Evolutionary conservation across 148 eudicot genomes (phyloP), one percentile per base, ranked within the genome.

Genomic region (Heliamphora exappendiculata): DNA sequence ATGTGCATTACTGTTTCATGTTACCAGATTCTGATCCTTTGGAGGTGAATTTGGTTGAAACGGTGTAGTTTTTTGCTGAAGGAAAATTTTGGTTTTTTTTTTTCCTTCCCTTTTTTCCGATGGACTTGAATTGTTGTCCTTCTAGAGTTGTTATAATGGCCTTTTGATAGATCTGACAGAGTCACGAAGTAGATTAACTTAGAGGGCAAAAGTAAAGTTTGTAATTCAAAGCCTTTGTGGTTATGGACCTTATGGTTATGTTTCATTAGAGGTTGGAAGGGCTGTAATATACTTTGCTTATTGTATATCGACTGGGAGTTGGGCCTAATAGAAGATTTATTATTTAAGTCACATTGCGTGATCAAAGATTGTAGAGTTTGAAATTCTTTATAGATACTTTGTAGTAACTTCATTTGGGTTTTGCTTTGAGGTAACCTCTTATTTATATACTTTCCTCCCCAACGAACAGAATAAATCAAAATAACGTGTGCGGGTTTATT

Each of bases 391-490:
- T 9, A 63, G 67, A 33, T 63, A 33, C 10, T 33, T 63, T 47
- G 3, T 33, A 12, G 39, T 63, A 17, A 9, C 16, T 63, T 63
- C 17, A 0, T 60, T 8, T 17, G 41, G 67, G 67, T 63, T 63
- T 63, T 63, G 67, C 67, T 63, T 63, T 63, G 67, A 63, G 67
- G 22, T 29, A 33, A 20, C 42, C 67, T 29, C 41, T 63, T 63
- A 33, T 63, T 63, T 63, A 13, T n/a, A n/a, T 62, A 13, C 37
- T 62, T 29, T 20, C 31, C 20, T 63, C 41, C 67, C n/a, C 5
- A 33, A 36, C 39, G 1, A 29, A 16, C 33, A 33, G 28, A 33
- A 29, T 63, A 34, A 17, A 63, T n/a, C 41, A 63, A 63, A 4
- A 63, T 60, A 63, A 63, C 41, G 33, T 63, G 41, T 17, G 2